Conservation (phyloP, 441 rosid species). For the Melastoma candidum region DNA sequence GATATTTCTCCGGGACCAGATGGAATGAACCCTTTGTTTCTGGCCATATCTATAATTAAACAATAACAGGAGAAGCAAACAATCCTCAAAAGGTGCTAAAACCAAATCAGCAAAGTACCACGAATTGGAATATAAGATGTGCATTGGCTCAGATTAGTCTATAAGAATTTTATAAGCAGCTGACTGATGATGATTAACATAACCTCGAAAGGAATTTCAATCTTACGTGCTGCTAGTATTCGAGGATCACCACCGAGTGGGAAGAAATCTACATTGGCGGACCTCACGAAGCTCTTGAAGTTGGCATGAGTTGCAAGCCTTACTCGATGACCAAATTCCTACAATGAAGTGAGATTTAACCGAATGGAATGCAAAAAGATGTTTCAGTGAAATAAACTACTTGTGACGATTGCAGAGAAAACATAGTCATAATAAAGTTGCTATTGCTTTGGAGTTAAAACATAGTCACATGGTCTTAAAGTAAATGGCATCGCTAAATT, state of each 20-base stretch:
- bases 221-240: conserved; percentile 93
- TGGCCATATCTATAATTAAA: conserved; percentile 69
- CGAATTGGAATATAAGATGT: too few relatives aligned
- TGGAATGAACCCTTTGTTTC: conserved; percentile 95
- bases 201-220: conserved; percentile 11
- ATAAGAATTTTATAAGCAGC: too few relatives aligned
- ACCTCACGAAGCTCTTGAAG: conserved; percentile 65
- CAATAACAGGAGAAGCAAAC: conserved; percentile 4
- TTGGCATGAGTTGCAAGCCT: conserved; percentile 95
- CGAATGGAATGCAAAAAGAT: too few relatives aligned
- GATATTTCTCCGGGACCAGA: conserved; percentile 94
- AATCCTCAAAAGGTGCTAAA: conserved; percentile 1
- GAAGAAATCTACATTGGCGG: conserved; percentile 82
- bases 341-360: too few relatives aligned
- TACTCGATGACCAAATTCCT: conserved; percentile 97
- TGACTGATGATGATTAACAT: too few relatives aligned
- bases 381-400: too few relatives aligned
- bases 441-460: too few relatives aligned
- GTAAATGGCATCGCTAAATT: too few relatives aligned
- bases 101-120: not conserved
- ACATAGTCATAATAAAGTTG: too few relatives aligned
- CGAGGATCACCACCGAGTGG: conserved; percentile 98
- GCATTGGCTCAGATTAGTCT: too few relatives aligned
- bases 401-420: too few relatives aligned
- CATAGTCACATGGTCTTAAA: too few relatives aligned